Conservation (phyloP, 345 rosid genomes). For the Citrus trifoliata region DNA sequence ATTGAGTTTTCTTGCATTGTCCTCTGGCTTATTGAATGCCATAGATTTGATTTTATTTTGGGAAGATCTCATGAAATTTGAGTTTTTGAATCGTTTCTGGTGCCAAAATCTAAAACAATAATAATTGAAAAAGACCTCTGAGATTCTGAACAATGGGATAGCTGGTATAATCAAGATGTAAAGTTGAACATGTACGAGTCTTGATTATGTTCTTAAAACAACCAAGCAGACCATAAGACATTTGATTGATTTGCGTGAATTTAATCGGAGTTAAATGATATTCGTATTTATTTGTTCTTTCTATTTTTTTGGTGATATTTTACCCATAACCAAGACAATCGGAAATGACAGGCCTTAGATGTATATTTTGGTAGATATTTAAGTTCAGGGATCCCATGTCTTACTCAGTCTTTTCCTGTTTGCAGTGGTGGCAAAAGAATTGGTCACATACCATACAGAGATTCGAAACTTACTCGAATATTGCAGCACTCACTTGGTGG, state of each 20-base stretch:
- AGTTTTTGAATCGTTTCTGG: not conserved
- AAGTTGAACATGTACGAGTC: not conserved
- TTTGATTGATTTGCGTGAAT: not conserved
- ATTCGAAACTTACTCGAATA: constrained; percentile 94
- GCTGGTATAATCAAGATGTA: not conserved
- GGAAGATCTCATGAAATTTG: not conserved
- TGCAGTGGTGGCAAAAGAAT: constrained; percentile 73
- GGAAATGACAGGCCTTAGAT: not conserved
- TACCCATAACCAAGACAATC: not conserved
- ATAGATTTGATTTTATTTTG: not conserved
- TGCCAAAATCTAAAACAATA: too few species aligned
- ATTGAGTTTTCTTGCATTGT: not conserved
- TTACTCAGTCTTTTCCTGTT: constrained; percentile 19
- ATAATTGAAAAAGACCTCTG: not conserved
- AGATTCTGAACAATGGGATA: not conserved
- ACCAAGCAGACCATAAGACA: not conserved
- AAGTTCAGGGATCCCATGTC: not conserved
- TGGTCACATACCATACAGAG: constrained; percentile 84
- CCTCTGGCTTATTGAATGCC: not conserved
- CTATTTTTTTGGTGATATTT: not conserved
- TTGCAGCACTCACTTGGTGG: constrained; percentile 98
- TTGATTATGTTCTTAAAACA: not conserved
- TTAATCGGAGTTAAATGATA: not conserved
- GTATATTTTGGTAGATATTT: not conserved
- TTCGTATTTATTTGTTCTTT: not conserved